Evolutionary conservation across 106 monocot species (phyloP).

Genomic region (Alisma plantagoaquatica): DNA sequence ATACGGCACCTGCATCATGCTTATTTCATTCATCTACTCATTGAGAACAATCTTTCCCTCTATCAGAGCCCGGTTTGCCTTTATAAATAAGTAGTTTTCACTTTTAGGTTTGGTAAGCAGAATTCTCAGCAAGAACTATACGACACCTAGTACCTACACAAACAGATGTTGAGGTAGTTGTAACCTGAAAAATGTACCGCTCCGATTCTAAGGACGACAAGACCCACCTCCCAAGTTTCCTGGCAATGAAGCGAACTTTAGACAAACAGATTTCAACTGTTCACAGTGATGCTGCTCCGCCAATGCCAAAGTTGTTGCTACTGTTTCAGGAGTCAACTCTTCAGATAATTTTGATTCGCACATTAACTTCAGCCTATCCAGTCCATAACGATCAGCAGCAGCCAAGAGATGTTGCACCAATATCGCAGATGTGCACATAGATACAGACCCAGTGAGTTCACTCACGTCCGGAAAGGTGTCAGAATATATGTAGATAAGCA

Average conservation of each 20-base stretch:
- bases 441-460: constrained; percentile 43
- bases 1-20: no score
- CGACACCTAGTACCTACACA: no score
- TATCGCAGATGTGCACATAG: constrained; percentile 44
- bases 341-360: constrained; percentile 70
- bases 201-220: constrained; percentile 9
- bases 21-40: no score
- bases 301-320: constrained; percentile 73
- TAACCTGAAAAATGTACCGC: constrained; percentile 18
- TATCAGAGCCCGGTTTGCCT: no score
- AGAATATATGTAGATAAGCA: constrained; percentile 72
- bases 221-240: constrained; percentile 73
- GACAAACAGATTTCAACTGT: constrained; percentile 65
- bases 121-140: no score
- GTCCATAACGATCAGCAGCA: constrained; percentile 79
- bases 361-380: constrained; percentile 60
- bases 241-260: constrained; percentile 49
- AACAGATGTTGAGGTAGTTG: constrained; percentile 1
- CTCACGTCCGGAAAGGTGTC: constrained; percentile 57
- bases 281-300: constrained; percentile 80
- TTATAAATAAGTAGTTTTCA: no score
- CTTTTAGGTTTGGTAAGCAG: no score
- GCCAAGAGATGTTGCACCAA: constrained; percentile 76
- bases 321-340: constrained; percentile 57
- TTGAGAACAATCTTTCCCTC: no score